Conservation (phyloP, 2,329 filamentous ascomycete species). For the Leptographium procerum region DNA sequence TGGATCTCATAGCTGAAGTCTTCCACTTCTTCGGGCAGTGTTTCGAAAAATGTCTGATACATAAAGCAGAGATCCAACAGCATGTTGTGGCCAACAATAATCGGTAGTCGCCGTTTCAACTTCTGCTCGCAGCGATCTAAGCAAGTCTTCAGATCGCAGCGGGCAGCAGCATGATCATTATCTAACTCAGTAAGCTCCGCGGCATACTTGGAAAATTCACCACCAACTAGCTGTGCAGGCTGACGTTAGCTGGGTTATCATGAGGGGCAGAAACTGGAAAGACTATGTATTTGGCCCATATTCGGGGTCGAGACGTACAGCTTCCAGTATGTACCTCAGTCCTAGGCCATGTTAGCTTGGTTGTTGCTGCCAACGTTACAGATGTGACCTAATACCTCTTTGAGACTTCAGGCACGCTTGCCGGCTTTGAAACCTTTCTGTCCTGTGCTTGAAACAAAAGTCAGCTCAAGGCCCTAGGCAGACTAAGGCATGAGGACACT, state of each 20-base stretch:
- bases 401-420: slow-evolving; percentile 10
- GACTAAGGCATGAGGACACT: too few species aligned
- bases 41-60: slow-evolving; percentile 49
- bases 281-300: not conserved
- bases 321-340: slow-evolving; percentile 21
- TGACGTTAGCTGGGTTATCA: not conserved
- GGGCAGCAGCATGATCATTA: not conserved
- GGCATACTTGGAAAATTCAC: slow-evolving; percentile 15
- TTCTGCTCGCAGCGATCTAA: slow-evolving; percentile 17
- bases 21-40: slow-evolving; percentile 39
- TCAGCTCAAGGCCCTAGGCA: not conserved
- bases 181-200: not conserved
- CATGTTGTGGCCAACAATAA: slow-evolving; percentile 54
- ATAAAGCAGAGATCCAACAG: slow-evolving; percentile 54
- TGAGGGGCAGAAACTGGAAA: not conserved
- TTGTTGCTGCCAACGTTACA: not conserved
- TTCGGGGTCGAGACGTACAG: slow-evolving; percentile 7
- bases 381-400: slow-evolving; percentile 5
- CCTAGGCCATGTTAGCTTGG: slow-evolving; percentile 1
- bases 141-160: not conserved
- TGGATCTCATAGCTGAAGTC: slow-evolving; percentile 42
- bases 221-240: slow-evolving; percentile 15
- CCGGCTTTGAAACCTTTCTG: not conserved
- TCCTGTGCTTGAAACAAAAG: not conserved
- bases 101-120: slow-evolving; percentile 18